A percentile compares a stretch with the other conserved stretches of the same genome.
These are phyloP conservation scores for Colletotrichum sp. DNA, from an alignment of 2,329 filamentous ascomycete genomes.

Conservation along the genomic window DNA sequence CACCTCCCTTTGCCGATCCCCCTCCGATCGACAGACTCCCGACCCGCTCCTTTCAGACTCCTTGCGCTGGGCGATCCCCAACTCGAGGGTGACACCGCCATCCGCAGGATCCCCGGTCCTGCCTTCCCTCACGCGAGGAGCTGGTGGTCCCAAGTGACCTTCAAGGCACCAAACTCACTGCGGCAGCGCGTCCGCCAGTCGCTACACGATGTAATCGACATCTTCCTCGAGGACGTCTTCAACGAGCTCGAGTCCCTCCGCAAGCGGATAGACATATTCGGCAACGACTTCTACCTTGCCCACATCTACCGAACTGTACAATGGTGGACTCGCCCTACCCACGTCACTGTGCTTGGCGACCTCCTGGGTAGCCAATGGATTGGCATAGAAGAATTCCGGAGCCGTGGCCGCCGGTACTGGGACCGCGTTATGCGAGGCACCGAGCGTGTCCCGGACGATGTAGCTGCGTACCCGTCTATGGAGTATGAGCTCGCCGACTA, in stretches of 20 bases:
- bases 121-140: constrained; percentile 58
- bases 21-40: constrained; percentile 29
- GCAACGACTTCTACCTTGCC: constrained; percentile 93
- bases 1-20: constrained; percentile 26
- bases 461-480: constrained; percentile 51
- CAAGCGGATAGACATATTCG: constrained; percentile 86
- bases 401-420: constrained; percentile 80
- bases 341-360: constrained; percentile 89
- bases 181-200: constrained; percentile 57
- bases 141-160: constrained; percentile 52
- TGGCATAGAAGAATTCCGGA: constrained; percentile 79
- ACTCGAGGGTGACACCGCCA: constrained; percentile 88
- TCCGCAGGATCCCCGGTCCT: constrained; percentile 63
- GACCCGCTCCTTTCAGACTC: constrained; percentile 78
- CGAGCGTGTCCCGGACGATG: constrained; percentile 64
- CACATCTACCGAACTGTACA: constrained; percentile 86
- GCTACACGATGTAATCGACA: constrained; percentile 64
- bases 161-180: constrained; percentile 50
- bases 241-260: constrained; percentile 69
- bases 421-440: constrained; percentile 75
- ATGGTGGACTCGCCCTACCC: constrained; percentile 87
- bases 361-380: constrained; percentile 97
- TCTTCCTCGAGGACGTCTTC: constrained; percentile 72
- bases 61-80: constrained; percentile 91
- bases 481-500: constrained; percentile 57